These are phyloP conservation scores for Globisporangium apiculatum DNA, from an alignment of 352 stramenopile genomes.

Conservation along the genomic window DNA sequence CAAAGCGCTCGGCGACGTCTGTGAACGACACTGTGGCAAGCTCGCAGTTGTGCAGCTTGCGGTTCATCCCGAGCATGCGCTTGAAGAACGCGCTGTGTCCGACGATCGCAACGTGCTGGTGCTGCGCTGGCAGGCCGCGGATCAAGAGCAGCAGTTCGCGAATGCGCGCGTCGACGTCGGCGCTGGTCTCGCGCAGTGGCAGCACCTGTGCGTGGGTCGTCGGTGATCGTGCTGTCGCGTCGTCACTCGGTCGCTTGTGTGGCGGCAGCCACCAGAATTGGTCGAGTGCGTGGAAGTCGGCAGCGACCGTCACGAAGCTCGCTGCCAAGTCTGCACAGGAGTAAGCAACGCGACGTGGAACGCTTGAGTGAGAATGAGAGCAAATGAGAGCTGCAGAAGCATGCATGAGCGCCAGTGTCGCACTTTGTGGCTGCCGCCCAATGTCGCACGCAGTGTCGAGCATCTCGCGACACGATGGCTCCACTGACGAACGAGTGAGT, in stretches of 20 bases:
- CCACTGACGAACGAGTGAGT: constrained; percentile 31
- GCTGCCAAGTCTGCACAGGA: constrained; percentile 23
- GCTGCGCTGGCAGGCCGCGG: constrained; percentile 25
- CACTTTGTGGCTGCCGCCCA: constrained; percentile 45
- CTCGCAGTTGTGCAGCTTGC: constrained; percentile 80
- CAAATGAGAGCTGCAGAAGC: not conserved
- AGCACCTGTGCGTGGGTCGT: constrained; percentile 41
- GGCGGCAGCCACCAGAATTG: constrained; percentile 59
- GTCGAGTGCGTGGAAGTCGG: constrained; percentile 42
- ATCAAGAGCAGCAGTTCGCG: constrained; percentile 47
- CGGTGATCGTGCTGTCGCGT: constrained; percentile 16
- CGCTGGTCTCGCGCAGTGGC: constrained; percentile 42
- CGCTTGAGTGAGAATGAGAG: not conserved
- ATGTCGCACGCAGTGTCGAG: constrained; percentile 83
- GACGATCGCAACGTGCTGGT: constrained; percentile 72
- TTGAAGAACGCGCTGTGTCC: constrained; percentile 85
- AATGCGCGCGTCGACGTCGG: constrained; percentile 64
- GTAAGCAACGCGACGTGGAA: not conserved
- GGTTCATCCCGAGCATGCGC: constrained; percentile 67
- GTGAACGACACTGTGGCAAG: constrained; percentile 35
- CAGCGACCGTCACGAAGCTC: constrained; percentile 21
- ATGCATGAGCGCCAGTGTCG: not conserved
- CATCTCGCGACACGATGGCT: constrained; percentile 71
- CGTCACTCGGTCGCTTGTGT: constrained; percentile 18
- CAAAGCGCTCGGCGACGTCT: constrained; percentile 18